phyloP scores from a whole-genome alignment of 2,329 filamentous ascomycete species.

The Ophiostoma triangulosporum region DNA sequence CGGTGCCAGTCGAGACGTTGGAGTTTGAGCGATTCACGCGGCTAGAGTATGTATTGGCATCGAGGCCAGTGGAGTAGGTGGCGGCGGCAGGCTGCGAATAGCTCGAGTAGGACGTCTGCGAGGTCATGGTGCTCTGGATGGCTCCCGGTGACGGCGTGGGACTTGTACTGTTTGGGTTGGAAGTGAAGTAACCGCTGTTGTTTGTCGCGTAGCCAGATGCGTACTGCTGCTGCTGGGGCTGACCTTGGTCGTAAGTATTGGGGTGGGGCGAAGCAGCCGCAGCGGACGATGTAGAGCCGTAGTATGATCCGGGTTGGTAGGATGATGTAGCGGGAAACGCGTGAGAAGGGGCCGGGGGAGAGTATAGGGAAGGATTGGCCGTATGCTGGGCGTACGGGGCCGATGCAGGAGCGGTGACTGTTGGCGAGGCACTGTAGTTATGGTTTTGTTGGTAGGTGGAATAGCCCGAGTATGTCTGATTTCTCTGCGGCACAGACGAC shows the following conservation, averaged over 20 bases:
- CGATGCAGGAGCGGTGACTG: conserved; percentile 15
- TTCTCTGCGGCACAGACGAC: conserved; percentile 31
- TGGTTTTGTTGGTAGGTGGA: conserved; percentile 26
- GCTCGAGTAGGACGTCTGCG: conserved; percentile 37
- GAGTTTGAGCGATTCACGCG: conserved; percentile 36
- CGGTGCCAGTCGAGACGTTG: conserved; percentile 31
- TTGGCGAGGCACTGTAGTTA: conserved; percentile 27
- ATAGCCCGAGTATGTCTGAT: conserved; percentile 36
- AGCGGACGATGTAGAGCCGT: conserved; percentile 14
- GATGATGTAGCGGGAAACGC: conserved; percentile 1
- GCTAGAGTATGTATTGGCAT: conserved; percentile 32
- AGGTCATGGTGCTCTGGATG: conserved; percentile 19
- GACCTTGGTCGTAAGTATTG: conserved; percentile 15
- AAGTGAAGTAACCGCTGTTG: neutral
- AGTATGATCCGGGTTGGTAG: conserved; percentile 10
- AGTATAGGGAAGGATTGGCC: neutral
- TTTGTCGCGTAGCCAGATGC: conserved; percentile 17
- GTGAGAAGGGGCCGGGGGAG: conserved; percentile 4
- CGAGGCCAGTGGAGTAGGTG: conserved; percentile 27
- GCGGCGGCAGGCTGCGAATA: conserved; percentile 33
- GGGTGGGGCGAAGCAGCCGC: conserved; percentile 15
- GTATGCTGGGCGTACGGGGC: neutral
- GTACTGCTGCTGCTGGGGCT: conserved; percentile 13
- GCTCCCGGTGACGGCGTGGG: conserved; percentile 19
- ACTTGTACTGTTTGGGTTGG: conserved; percentile 19